Evolutionary conservation across 116 monocot genomes (phyloP).

Genomic region (Papilionanthe hybrid): DNA sequence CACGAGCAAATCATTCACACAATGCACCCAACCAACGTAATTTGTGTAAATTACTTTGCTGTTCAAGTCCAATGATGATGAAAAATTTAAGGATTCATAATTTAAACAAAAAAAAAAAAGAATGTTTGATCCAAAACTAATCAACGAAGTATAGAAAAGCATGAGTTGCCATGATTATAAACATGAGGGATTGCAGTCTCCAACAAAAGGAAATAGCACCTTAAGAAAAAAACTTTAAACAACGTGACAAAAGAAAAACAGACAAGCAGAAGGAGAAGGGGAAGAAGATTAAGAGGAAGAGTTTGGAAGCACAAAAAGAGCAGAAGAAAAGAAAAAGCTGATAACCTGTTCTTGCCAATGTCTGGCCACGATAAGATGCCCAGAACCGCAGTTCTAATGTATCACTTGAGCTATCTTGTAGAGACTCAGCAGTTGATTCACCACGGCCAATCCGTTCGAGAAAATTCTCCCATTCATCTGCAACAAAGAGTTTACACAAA

Average conservation of each 20-base stretch:
- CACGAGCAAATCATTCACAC: neutral
- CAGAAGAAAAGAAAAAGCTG: conserved; percentile 3
- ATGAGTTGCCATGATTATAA: neutral
- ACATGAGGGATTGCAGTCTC: neutral
- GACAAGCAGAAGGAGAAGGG: neutral
- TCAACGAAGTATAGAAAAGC: neutral
- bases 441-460: conserved; percentile 70
- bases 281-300: neutral
- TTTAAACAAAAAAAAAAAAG: neutral
- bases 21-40: neutral
- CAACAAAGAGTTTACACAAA: conserved; percentile 14
- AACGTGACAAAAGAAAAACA: neutral
- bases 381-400: conserved; percentile 87
- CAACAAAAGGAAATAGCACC: neutral
- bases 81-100: neutral
- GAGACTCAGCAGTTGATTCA: conserved; percentile 57
- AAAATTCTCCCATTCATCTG: conserved; percentile 97
- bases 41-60: neutral
- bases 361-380: conserved; percentile 96
- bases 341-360: conserved; percentile 87
- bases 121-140: neutral
- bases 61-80: neutral
- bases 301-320: neutral
- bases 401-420: conserved; percentile 48
- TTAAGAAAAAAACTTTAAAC: neutral